phyloP scores from a whole-genome alignment of 768 basidiomycete genomes.

The Suillus clintonianus region DNA sequence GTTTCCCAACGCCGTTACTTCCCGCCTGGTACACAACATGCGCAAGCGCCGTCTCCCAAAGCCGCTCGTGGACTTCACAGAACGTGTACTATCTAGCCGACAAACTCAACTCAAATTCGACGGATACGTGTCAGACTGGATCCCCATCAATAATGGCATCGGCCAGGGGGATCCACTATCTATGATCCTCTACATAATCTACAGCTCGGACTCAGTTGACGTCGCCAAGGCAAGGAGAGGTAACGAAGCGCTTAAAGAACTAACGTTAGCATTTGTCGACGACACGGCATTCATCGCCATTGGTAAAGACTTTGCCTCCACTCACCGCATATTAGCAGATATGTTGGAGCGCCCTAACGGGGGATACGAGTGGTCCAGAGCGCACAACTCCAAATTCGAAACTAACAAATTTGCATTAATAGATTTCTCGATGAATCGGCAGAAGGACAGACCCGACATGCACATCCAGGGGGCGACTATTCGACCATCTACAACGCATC shows the following conservation, averaged over 20 bases:
- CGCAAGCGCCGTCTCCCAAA: neutral
- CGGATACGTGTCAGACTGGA: rapidly evolving
- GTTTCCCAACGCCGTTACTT: neutral
- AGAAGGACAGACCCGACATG: neutral
- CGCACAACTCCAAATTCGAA: slow-evolving; percentile 19
- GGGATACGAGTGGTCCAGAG: slow-evolving; percentile 9
- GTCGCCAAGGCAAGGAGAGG: rapidly evolving
- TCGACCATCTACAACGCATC: too few relatives aligned
- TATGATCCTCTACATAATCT: neutral
- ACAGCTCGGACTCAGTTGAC: neutral
- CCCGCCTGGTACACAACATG: neutral
- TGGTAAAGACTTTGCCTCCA: neutral
- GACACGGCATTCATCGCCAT: neutral
- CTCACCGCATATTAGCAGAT: rapidly evolving
- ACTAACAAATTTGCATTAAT: slow-evolving; percentile 10
- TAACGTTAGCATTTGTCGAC: neutral
- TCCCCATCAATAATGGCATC: neutral
- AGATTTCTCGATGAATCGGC: neutral
- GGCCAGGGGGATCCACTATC: neutral
- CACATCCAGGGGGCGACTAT: neutral
- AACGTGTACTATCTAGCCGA: neutral
- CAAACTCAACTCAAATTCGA: neutral
- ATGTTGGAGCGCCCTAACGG: slow-evolving; percentile 9
- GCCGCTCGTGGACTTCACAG: neutral
- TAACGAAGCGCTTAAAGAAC: neutral